A percentile compares a stretch with the other conserved stretches of the same genome.
Conservation (phyloP, 495 filamentous ascomycete species). For the Pseudotulostoma volvatum region DNA sequence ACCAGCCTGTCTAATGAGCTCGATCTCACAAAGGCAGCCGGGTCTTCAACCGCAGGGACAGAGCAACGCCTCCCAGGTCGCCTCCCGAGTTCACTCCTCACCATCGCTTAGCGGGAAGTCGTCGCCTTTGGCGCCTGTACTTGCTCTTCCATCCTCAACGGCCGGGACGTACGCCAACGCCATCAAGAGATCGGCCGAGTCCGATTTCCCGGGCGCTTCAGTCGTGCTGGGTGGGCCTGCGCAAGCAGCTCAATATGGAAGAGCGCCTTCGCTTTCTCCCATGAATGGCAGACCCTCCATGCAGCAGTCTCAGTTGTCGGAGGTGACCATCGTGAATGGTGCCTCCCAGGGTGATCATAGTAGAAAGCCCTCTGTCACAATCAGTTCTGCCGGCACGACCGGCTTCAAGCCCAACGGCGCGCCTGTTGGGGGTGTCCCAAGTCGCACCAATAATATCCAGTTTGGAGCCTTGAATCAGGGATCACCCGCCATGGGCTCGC, state of each 20-base stretch:
- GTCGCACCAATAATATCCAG: constrained; percentile 47
- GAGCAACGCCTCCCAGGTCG: constrained; percentile 33
- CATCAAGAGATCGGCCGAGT: constrained; percentile 68
- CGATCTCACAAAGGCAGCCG: constrained; percentile 33
- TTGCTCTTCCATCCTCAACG: constrained; percentile 33
- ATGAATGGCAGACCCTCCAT: constrained; percentile 74
- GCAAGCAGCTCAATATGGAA: constrained; percentile 54
- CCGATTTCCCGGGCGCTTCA: constrained; percentile 43
- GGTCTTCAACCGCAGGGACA: constrained; percentile 38
- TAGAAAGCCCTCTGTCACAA: constrained; percentile 74
- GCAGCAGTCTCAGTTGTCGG: constrained; percentile 37
- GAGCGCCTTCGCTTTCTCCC: constrained; percentile 56
- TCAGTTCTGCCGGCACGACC: constrained; percentile 59
- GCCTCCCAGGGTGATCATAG: constrained; percentile 55
- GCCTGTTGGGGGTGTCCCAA: constrained; percentile 37
- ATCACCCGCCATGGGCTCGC: constrained; percentile 49
- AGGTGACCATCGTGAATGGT: constrained; percentile 53
- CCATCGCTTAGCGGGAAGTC: constrained; percentile 45
- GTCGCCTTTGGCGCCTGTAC: constrained; percentile 37
- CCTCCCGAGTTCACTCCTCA: constrained; percentile 32
- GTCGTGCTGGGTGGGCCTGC: constrained; percentile 51
- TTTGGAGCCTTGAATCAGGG: constrained; percentile 55
- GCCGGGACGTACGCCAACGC: constrained; percentile 51
- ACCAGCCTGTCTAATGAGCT: constrained; percentile 36
- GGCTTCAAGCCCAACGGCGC: constrained; percentile 64